A percentile compares a stretch with the other conserved stretches of the same genome.
phyloP scores from a whole-genome alignment of 345 rosid species.

The Eucalyptus erythrocorys region DNA sequence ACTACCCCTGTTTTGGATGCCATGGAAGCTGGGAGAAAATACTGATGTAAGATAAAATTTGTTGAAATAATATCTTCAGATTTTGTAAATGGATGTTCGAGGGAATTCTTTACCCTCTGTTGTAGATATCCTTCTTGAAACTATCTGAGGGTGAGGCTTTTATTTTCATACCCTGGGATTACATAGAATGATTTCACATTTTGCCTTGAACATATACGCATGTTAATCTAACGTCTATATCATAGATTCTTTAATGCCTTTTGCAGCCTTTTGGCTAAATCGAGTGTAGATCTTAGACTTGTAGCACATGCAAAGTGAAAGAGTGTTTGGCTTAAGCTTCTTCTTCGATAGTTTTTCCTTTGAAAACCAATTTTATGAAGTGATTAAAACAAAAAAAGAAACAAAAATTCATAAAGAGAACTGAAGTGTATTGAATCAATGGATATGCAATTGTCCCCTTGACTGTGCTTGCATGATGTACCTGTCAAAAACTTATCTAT shows the following conservation, averaged over 20 bases:
- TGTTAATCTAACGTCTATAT: background rate
- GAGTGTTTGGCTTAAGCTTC: background rate
- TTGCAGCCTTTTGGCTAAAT: background rate
- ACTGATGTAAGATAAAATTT: background rate
- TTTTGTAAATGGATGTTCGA: background rate
- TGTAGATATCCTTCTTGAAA: background rate
- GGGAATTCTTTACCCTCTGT: background rate
- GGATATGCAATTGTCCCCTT: background rate
- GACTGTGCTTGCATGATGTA: background rate
- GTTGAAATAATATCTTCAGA: background rate
- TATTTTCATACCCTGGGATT: background rate
- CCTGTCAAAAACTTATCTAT: background rate
- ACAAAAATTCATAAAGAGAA: background rate
- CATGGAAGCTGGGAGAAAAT: background rate
- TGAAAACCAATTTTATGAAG: background rate
- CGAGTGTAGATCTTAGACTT: background rate
- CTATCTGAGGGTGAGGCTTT: background rate
- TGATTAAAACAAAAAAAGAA: background rate
- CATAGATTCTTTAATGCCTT: background rate
- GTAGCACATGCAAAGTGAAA: background rate
- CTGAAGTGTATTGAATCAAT: background rate
- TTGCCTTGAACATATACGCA: background rate
- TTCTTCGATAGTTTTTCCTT: background rate
- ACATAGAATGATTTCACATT: background rate
- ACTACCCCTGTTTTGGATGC: background rate